phyloP scores from a whole-genome alignment of 306 rosid genomes.

The Betula pendula region DNA sequence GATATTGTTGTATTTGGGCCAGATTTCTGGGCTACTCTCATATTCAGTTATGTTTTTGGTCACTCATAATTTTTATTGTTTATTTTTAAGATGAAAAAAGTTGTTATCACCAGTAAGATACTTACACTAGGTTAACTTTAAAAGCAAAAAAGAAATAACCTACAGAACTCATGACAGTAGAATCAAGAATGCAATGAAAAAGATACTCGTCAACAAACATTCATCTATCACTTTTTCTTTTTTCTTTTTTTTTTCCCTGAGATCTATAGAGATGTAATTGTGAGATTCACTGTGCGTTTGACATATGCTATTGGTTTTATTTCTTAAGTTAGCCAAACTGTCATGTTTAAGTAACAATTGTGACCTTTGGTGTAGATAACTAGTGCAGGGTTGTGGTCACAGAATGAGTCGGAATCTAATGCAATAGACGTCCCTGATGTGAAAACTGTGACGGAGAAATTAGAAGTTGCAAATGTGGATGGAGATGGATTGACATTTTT shows the following conservation, averaged over 20 bases:
- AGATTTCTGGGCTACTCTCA: neutral
- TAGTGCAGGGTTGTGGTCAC: conserved; percentile 83
- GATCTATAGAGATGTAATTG: neutral
- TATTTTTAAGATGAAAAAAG: too few relatives aligned
- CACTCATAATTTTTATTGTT: neutral
- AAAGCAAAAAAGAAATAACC: too few relatives aligned
- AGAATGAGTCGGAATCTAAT: conserved; percentile 53
- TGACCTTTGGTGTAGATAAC: conserved; percentile 52
- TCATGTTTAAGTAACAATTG: conserved; percentile 25
- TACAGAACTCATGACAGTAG: too few relatives aligned
- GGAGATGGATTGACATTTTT: conserved; percentile 62
- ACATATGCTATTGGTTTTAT: conserved; percentile 16
- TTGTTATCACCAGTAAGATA: too few relatives aligned
- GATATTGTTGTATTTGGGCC: neutral
- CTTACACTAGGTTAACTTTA: too few relatives aligned
- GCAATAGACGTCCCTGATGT: conserved; percentile 40
- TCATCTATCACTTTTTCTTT: conserved; percentile 2
- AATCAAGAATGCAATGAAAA: too few relatives aligned
- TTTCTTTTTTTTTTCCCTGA: neutral
- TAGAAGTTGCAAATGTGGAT: conserved; percentile 53
- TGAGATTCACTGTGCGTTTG: conserved; percentile 20
- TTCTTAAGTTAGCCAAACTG: conserved; percentile 26
- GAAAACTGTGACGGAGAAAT: conserved; percentile 36
- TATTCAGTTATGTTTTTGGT: neutral
- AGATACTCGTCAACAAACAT: too few relatives aligned